Base-by-base conservation (phyloP, 1,139 yeast species). In the Pichia inconspicua region DNA sequence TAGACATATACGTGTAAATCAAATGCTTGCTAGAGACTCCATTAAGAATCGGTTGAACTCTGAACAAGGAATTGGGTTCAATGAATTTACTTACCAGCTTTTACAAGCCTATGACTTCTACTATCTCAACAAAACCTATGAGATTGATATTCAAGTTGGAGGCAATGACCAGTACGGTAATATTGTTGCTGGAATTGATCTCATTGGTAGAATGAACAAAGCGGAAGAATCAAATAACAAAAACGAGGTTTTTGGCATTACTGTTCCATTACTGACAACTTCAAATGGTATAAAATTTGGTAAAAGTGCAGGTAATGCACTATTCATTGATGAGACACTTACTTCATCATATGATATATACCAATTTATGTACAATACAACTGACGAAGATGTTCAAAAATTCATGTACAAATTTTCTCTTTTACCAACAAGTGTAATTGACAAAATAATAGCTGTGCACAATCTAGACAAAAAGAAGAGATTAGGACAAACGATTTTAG, bases 131-230 rank as follows among this genome's bases (percentile, higher is more conserved):
- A 73, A 74, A 42, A 64, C 75, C 15, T 69, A 78, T 38, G 68
- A 71, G 3, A 94, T 92, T 41, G 72, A 75, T 44, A 66, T 89
- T 35, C 97, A 92, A 67, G 80, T 94, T 27, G 99, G 99, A 15
- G 99, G 99, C 9, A 89, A 85, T 62, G 98, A 92, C 63, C 99
- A 92, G 66, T 92, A 97, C 92, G 99, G 99, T 1, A 92, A 92
- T 60, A 94, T 94, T 53, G 88, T 95, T 6, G 97, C 97, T 0
- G 99, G 99, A 0, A 78, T 87, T 44, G 98, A 92, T 61, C 71
- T 94, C 51, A 88, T 92, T 41, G 73, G 84, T 1, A 71, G 96
- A 55, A 65, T 87, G 47, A 61, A 58, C 50, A 58, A 55, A 42
- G 55, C 54, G 40, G 59, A 60, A 49, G 46, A 45, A 10, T 42